A percentile compares a stretch with the other conserved stretches of the same genome.
These are phyloP conservation scores for Berkeleyomyces rouxiae DNA, from an alignment of 2,329 filamentous ascomycete genomes.

Conservation along the genomic window DNA sequence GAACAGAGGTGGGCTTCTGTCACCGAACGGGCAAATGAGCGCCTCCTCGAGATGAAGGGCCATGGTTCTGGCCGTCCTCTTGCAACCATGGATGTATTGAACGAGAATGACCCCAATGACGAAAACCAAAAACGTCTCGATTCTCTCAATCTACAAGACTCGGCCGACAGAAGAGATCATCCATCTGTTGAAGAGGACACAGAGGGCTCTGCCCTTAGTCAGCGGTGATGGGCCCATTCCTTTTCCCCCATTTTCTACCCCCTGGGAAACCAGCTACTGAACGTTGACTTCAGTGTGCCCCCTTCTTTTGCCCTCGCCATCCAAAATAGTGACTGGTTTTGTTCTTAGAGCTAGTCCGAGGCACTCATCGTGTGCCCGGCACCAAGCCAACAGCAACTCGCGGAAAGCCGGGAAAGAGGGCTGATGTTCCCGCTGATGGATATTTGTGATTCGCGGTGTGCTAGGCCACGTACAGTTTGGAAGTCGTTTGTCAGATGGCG, in stretches of 20 bases:
- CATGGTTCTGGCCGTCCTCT: slow-evolving; percentile 24
- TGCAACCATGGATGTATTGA: slow-evolving; percentile 34
- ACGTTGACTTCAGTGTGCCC: not conserved
- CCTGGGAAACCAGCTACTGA: not conserved
- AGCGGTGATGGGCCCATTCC: slow-evolving; percentile 4
- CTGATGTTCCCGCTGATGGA: too few species aligned
- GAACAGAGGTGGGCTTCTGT: slow-evolving; percentile 83
- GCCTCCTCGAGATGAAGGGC: slow-evolving; percentile 30
- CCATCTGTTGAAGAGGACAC: not conserved
- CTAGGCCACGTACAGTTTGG: not conserved
- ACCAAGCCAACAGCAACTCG: not conserved
- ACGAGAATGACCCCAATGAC: slow-evolving; percentile 67
- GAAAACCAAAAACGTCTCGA: slow-evolving; percentile 79
- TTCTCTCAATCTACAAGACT: slow-evolving; percentile 79
- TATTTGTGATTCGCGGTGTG: not conserved
- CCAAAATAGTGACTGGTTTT: not conserved
- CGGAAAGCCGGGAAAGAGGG: too few species aligned
- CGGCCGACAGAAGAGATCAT: slow-evolving; percentile 37
- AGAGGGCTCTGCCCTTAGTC: slow-evolving; percentile 1
- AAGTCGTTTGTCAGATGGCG: slow-evolving; percentile 20
- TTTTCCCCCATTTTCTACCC: slow-evolving; percentile 10
- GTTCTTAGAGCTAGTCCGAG: not conserved
- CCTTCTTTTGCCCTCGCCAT: not conserved
- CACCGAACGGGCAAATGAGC: slow-evolving; percentile 59
- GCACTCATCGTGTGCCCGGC: not conserved